phyloP scores from a whole-genome alignment of 2,329 filamentous ascomycete species.

The Epichloe aotearoae region DNA sequence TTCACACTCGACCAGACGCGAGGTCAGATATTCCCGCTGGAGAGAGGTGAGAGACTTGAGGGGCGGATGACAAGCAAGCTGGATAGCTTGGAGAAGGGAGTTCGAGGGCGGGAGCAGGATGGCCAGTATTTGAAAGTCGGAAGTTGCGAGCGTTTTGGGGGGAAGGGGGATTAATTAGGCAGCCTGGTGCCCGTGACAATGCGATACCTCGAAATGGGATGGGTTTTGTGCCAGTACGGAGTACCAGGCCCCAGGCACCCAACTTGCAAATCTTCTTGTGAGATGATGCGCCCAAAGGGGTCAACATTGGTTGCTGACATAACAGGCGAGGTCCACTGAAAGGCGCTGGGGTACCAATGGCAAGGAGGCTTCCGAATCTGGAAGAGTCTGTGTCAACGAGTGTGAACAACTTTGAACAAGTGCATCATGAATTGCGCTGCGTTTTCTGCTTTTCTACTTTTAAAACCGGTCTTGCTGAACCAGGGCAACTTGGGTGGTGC shows the following conservation, averaged over 20 bases:
- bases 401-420: too few relatives aligned
- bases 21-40: not conserved
- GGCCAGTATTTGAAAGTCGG: too few relatives aligned
- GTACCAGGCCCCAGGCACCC: not conserved
- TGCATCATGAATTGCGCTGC: too few relatives aligned
- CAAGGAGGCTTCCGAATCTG: not conserved
- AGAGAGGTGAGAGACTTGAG: not conserved
- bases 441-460: too few relatives aligned
- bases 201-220: not conserved
- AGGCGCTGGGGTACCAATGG: not conserved
- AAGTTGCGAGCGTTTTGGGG: not conserved
- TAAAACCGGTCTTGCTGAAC: too few relatives aligned
- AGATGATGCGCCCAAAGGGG: constrained; percentile 1
- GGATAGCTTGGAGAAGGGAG: not conserved
- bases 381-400: not conserved
- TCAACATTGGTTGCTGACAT: not conserved
- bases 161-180: not conserved
- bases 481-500: too few relatives aligned
- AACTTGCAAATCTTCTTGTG: not conserved
- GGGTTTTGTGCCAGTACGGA: not conserved
- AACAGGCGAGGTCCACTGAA: not conserved
- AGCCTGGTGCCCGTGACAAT: constrained; percentile 1
- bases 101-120: not conserved
- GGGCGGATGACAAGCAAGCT: too few relatives aligned
- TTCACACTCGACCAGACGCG: not conserved